These are phyloP conservation scores for Globisporangium recalcitrans DNA, from an alignment of 352 stramenopile species.

Conservation along the genomic window DNA sequence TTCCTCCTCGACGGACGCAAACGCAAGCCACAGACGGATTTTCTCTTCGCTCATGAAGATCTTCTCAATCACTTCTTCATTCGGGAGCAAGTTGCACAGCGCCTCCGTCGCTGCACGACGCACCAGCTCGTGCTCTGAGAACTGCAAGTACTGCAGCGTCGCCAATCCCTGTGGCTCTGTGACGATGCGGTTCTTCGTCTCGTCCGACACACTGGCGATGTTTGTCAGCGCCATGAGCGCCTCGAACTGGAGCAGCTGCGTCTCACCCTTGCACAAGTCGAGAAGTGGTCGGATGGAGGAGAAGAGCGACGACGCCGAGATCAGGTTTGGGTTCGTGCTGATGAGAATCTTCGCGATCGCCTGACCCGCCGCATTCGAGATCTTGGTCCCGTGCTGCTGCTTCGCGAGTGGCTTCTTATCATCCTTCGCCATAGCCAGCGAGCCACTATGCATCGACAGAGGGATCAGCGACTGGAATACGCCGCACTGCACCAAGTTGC, in stretches of 20 bases:
- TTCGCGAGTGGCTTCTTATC: constrained; percentile 31
- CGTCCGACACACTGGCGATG: constrained; percentile 90
- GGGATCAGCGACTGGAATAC: constrained; percentile 74
- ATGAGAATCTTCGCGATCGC: constrained; percentile 95
- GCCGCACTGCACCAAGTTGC: constrained; percentile 73
- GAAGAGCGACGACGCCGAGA: constrained; percentile 69
- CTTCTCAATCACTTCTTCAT: constrained; percentile 91
- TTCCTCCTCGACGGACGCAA: constrained; percentile 90
- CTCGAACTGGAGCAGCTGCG: constrained; percentile 88
- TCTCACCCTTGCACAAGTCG: constrained; percentile 93
- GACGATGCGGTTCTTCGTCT: constrained; percentile 91
- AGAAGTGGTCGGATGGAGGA: constrained; percentile 86
- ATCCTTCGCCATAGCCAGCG: constrained; percentile 1
- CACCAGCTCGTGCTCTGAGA: constrained; percentile 96
- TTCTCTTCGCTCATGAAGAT: constrained; percentile 92
- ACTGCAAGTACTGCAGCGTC: constrained; percentile 90
- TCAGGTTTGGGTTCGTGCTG: constrained; percentile 94
- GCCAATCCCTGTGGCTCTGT: constrained; percentile 59
- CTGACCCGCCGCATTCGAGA: constrained; percentile 85
- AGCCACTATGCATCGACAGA: constrained; percentile 29
- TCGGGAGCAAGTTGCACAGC: constrained; percentile 94
- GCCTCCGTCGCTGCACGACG: constrained; percentile 94
- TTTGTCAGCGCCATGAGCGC: constrained; percentile 98
- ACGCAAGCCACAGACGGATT: constrained; percentile 91
- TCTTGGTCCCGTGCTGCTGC: constrained; percentile 72